phyloP scores from a whole-genome alignment of 2,329 filamentous ascomycete genomes.

The Chrysoporthe deuterocubensis region DNA sequence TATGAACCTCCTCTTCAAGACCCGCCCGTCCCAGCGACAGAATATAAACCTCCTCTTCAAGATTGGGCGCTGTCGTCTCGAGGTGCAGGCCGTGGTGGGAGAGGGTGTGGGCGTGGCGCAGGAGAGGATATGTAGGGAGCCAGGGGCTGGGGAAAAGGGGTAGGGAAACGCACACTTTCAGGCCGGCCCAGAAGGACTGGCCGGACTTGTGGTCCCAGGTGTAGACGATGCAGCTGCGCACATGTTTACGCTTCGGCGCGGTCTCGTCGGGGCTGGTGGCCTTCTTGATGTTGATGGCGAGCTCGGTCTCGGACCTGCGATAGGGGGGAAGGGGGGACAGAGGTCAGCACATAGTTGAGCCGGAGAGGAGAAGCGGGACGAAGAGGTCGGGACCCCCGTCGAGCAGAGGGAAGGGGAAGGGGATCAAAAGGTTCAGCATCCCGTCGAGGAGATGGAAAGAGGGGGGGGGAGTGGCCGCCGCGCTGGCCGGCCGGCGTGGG shows the following conservation, averaged over 20 bases:
- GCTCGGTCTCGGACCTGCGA: conserved; percentile 67
- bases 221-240: conserved; percentile 96
- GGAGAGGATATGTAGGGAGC: not conserved
- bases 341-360: conserved; percentile 27
- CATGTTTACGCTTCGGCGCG: conserved; percentile 84
- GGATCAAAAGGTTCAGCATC: too few species aligned
- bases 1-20: too few species aligned
- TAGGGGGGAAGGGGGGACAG: conserved; percentile 14
- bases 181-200: conserved; percentile 92
- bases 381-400: too few species aligned
- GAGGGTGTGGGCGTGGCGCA: too few species aligned
- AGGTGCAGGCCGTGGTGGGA: too few species aligned
- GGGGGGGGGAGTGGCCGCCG: not conserved
- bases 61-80: too few species aligned
- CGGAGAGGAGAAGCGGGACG: not conserved
- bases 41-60: too few species aligned
- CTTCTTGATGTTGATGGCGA: conserved; percentile 72
- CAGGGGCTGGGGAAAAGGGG: not conserved
- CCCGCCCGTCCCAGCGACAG: too few species aligned
- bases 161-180: conserved; percentile 76
- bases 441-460: too few species aligned
- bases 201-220: conserved; percentile 99
- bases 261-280: conserved; percentile 71
- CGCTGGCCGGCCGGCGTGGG: too few species aligned
- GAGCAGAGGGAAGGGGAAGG: too few species aligned